Conservation (phyloP, 176 grass and related monocot genomes). For the Musa schizocarpa region DNA sequence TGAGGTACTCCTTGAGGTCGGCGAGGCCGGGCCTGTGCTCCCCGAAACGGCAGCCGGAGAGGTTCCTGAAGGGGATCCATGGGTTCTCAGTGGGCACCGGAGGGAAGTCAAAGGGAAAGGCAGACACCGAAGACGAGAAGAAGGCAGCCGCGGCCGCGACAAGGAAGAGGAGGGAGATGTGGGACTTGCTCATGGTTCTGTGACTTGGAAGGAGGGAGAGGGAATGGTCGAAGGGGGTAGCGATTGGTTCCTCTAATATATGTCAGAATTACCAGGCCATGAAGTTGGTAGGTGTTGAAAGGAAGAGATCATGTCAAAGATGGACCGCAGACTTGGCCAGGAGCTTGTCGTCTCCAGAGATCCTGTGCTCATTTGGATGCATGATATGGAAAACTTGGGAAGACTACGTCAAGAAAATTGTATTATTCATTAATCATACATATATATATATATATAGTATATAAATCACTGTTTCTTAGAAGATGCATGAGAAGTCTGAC, state of each 20-base stretch:
- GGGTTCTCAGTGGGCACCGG: background rate
- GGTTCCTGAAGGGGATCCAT: conserved; percentile 66
- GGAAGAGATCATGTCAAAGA: background rate
- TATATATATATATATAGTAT: too few relatives aligned
- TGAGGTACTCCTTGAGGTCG: conserved; percentile 60
- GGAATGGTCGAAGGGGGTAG: background rate
- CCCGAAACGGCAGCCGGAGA: conserved; percentile 65
- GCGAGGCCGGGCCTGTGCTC: conserved; percentile 47
- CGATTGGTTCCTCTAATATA: background rate
- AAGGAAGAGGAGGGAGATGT: background rate
- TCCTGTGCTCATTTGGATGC: too few relatives aligned
- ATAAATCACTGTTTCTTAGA: too few relatives aligned
- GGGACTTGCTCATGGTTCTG: too few relatives aligned
- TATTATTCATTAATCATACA: too few relatives aligned
- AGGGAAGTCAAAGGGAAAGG: background rate
- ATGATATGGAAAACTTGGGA: too few relatives aligned
- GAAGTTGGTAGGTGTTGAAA: background rate
- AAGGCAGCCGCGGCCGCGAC: background rate
- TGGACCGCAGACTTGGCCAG: too few relatives aligned
- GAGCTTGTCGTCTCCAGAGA: too few relatives aligned
- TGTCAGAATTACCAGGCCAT: background rate
- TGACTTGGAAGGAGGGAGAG: too few relatives aligned
- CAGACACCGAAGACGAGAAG: background rate
- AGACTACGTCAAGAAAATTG: too few relatives aligned
- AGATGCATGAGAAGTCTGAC: too few relatives aligned